Base-by-base conservation (phyloP, 768 basidiomycete species). In the Dictyophora rubrovolvata region DNA sequence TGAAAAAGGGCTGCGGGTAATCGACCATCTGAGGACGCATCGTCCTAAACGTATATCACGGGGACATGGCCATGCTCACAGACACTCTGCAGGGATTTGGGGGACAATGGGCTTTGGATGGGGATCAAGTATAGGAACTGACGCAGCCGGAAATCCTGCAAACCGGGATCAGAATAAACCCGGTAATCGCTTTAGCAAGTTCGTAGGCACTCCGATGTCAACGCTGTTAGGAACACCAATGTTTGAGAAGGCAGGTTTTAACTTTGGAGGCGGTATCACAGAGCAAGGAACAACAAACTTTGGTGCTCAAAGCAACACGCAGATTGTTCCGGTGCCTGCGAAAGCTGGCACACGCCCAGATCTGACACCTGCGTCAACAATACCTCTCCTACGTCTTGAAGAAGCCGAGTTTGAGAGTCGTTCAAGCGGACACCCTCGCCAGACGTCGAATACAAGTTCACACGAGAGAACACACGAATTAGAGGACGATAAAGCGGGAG, bases 11-110 rank as follows among this genome's bases (percentile, higher is more conserved):
- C 74, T 89, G 3, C 67, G 67, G 2, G 81, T 81, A 47, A 78
- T 90, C 55, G 88, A 90, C 68, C 76, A 76, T 62, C 77, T 90
- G 17, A 82, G 86, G 33, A 70, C 78, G 53, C 86, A 86, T 67
- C 79, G 79, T 17, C 87, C 87, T 14, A 75, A 73, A 57, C 69
- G 68, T 11, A 47, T 33, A 37, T 71, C 42, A 42, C 42, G 10
- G 14, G n/a, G 12, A 42, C 42, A 42, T 12, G 78, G 67, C 36
- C 69, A 59, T 53, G 65, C 60, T 35, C 56, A 52, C 65, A 62
- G 28, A 18, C 60, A 61, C 53, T 67, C 63, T 48, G 47, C 60
- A 33, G 52, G 20, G 49, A 37, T 46, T 59, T 47, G 54, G 48
- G 42, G 42, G 42, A 14, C 18, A 34, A 48, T 36, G 47, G 60